Percentiles rank a stretch among this genome's conserved stretches.
Evolutionary conservation across 1,284 basidiomycete genomes (phyloP).

Genomic region (Melampsora larici-populina): DNA sequence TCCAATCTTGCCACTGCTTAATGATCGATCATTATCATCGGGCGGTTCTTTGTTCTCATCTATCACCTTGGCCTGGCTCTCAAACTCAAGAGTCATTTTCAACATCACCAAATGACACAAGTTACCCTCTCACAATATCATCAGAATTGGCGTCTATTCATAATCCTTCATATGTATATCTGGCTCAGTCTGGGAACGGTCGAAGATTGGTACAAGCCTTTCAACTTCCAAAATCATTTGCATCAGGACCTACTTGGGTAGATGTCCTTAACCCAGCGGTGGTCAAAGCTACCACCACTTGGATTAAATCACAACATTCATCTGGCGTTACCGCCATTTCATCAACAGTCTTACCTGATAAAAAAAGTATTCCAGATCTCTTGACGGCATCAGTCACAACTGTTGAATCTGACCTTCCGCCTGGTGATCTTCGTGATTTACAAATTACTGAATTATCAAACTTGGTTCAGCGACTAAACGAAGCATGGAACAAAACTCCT

Average conservation of each 20-base stretch:
- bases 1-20: constrained; percentile 10
- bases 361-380: constrained; percentile 10
- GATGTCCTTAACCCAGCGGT: constrained; percentile 28
- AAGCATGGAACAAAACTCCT: not conserved
- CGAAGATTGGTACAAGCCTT: constrained; percentile 23
- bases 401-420: not conserved
- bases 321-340: not conserved
- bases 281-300: too few species aligned
- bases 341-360: not conserved
- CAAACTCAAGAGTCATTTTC: not conserved
- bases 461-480: constrained; percentile 27
- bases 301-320: constrained; percentile 1
- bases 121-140: constrained; percentile 12
- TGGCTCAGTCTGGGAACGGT: constrained; percentile 8
- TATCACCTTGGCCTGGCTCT: constrained; percentile 15
- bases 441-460: not conserved
- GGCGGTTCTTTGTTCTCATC: constrained; percentile 18
- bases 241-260: constrained; percentile 24
- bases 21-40: constrained; percentile 30
- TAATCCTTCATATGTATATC: constrained; percentile 13
- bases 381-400: not conserved
- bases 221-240: constrained; percentile 17
- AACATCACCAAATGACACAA: not conserved
- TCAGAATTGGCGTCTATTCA: constrained; percentile 6
- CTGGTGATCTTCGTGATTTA: not conserved